Conservation (phyloP, 306 rosid species). For the Trichosanthes cucumerina region DNA sequence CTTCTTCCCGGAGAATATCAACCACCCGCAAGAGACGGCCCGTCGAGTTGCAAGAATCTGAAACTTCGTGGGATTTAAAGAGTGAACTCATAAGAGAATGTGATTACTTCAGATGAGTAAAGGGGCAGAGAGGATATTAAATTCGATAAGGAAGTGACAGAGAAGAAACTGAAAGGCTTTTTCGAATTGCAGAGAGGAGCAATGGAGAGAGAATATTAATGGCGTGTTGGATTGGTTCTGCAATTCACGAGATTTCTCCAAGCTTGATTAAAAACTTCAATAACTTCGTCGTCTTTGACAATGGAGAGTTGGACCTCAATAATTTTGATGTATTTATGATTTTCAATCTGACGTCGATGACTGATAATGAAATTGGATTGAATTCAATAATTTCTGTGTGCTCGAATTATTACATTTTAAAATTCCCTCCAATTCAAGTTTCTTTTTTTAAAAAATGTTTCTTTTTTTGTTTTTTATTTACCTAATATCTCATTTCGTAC, state of each 20-base stretch:
- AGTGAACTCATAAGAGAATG: not conserved
- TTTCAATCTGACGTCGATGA: not conserved
- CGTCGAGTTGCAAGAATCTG: slow-evolving; percentile 2
- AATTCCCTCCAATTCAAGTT: not conserved
- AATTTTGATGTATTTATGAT: not conserved
- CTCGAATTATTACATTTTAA: not conserved
- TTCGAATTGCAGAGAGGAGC: not conserved
- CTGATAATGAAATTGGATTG: not conserved
- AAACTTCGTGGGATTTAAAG: slow-evolving; percentile 22
- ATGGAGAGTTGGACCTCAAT: not conserved
- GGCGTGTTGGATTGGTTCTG: slow-evolving; percentile 5
- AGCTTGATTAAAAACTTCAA: not conserved
- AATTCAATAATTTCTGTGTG: not conserved
- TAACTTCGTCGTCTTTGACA: not conserved
- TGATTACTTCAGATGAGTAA: not conserved
- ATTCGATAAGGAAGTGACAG: slow-evolving; percentile 8
- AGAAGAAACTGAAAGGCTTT: not conserved
- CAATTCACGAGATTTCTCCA: slow-evolving; percentile 1
- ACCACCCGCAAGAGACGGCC: slow-evolving; percentile 34
- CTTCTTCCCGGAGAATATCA: slow-evolving; percentile 39
- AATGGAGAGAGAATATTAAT: slow-evolving; percentile 18
- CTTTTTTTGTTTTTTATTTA: not conserved
- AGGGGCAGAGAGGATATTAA: slow-evolving; percentile 5
- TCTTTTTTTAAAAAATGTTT: not conserved
- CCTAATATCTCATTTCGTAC: not conserved